Conservation (phyloP, 78 protist species). For the Dictyostelium intermedium region DNA sequence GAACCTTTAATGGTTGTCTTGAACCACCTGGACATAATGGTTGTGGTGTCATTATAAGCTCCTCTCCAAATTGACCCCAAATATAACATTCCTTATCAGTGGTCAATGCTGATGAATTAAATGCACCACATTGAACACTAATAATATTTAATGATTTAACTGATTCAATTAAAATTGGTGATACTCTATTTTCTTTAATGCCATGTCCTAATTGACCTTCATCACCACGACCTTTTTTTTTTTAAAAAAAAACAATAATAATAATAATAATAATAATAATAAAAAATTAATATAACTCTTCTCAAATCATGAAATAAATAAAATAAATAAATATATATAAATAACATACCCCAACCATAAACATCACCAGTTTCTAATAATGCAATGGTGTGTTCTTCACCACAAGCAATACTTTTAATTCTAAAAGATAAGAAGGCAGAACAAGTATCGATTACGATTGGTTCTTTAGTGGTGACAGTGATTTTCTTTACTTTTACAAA, state of each 20-base stretch:
- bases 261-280: neutral
- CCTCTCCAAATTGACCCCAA: conserved; percentile 42
- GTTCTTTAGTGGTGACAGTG: conserved; percentile 4
- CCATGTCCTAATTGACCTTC: conserved; percentile 67
- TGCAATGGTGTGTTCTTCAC: conserved; percentile 56
- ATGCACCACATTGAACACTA: conserved; percentile 12
- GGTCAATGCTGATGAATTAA: conserved; percentile 1
- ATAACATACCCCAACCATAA: conserved; percentile 68
- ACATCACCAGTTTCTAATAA: conserved; percentile 35
- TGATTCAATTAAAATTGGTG: conserved; percentile 45
- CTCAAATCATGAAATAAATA: too few relatives aligned
- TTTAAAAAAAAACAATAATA: neutral
- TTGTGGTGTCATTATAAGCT: conserved; percentile 13
- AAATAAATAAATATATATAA: too few relatives aligned
- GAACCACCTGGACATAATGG: neutral
- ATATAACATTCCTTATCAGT: conserved; percentile 31
- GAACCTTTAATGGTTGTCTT: neutral
- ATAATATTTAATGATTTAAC: neutral
- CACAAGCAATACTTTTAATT: conserved; percentile 34
- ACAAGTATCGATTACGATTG: conserved; percentile 3
- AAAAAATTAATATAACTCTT: too few relatives aligned
- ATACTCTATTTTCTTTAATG: conserved; percentile 14
- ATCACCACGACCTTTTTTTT: conserved; percentile 31
- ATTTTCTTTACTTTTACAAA: conserved; percentile 48
- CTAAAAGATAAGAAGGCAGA: neutral